Conservation (phyloP, 2,329 filamentous ascomycete genomes). For the Colletotrichum nymphaeae region DNA sequence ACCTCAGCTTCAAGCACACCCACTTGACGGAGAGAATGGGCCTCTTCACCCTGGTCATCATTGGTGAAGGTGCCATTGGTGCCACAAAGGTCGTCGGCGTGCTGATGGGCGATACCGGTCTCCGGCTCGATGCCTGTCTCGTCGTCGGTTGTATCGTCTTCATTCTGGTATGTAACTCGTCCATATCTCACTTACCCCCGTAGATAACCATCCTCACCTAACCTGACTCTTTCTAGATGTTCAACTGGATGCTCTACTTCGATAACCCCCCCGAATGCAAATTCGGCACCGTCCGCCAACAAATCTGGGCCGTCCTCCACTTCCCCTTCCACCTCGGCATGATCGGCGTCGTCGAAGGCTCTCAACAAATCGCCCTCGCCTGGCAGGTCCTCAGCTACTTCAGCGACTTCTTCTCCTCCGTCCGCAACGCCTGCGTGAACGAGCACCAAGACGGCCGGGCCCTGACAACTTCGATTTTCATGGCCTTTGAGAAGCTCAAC, state of each 20-base stretch:
- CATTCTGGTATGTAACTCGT: constrained; percentile 27
- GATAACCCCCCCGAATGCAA: constrained; percentile 63
- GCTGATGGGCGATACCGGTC: constrained; percentile 25
- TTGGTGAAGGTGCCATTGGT: constrained; percentile 68
- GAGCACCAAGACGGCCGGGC: constrained; percentile 20
- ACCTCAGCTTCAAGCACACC: constrained; percentile 66
- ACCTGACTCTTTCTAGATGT: constrained; percentile 17
- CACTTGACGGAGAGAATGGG: constrained; percentile 69
- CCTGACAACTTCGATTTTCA: constrained; percentile 1
- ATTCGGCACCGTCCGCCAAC: constrained; percentile 63
- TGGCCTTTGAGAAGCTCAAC: constrained; percentile 13
- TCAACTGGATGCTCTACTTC: constrained; percentile 68
- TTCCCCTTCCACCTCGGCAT: constrained; percentile 68
- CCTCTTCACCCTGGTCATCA: constrained; percentile 68
- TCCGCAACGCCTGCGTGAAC: constrained; percentile 11
- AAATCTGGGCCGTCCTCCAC: constrained; percentile 62
- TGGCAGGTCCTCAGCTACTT: constrained; percentile 29
- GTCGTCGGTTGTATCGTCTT: constrained; percentile 32
- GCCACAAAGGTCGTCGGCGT: constrained; percentile 56
- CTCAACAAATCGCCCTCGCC: constrained; percentile 54
- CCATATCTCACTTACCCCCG: too few relatives aligned
- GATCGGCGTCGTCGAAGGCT: constrained; percentile 66
- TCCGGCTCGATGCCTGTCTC: constrained; percentile 7
- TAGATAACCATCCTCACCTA: too few relatives aligned
- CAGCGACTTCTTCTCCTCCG: constrained; percentile 10